Conservation (phyloP, 2,329 filamentous ascomycete species). For the Pyrenophora teres region DNA sequence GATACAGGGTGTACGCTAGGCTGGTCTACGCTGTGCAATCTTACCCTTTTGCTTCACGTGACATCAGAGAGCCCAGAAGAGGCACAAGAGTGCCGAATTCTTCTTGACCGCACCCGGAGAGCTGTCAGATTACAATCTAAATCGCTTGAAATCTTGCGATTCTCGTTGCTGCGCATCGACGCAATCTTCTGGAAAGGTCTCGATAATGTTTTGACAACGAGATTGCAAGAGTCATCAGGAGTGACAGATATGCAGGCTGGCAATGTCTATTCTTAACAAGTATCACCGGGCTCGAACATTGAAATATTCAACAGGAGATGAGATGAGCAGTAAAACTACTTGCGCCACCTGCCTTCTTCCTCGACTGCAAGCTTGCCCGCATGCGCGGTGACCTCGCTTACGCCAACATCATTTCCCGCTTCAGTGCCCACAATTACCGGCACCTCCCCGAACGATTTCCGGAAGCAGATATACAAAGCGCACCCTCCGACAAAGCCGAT, state of each 20-base stretch:
- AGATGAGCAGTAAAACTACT: not conserved
- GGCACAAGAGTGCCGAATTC: not conserved
- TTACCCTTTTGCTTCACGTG: not conserved
- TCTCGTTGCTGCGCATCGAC: not conserved
- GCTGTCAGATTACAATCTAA: not conserved
- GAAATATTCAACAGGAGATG: not conserved
- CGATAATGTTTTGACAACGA: not conserved
- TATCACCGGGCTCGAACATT: not conserved
- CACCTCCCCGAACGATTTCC: constrained; percentile 30
- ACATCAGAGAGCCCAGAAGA: constrained; percentile 2
- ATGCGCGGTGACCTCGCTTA: not conserved
- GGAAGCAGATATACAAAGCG: constrained; percentile 53
- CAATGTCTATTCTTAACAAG: not conserved
- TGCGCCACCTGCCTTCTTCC: not conserved
- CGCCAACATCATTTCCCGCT: not conserved
- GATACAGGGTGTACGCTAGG: not conserved
- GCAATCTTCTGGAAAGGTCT: not conserved
- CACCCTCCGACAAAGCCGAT: constrained; percentile 15
- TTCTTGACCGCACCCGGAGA: not conserved
- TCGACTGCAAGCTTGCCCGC: not conserved
- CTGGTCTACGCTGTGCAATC: constrained; percentile 1
- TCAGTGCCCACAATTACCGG: not conserved
- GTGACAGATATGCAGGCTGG: not conserved
- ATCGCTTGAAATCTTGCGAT: not conserved
- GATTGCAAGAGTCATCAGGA: not conserved